Conservation (phyloP, 108 stramenopile genomes). For the Epithemia pelagica region DNA sequence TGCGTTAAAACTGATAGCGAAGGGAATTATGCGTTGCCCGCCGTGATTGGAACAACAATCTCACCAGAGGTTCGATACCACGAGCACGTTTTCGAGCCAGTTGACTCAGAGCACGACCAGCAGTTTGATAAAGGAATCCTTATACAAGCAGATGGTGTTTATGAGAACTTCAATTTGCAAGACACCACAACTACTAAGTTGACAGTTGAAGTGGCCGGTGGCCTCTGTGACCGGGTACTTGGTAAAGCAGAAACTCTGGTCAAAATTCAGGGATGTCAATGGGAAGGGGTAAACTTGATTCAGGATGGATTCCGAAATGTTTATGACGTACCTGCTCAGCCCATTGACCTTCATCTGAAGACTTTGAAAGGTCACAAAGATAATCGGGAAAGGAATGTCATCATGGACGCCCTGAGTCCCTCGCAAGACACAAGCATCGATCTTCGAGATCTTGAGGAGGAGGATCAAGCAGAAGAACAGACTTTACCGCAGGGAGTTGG, state of each 20-base stretch:
- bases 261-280: slow-evolving; percentile 3
- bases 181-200: background rate
- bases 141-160: background rate
- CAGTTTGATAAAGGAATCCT: background rate
- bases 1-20: slow-evolving; percentile 4
- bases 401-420: background rate
- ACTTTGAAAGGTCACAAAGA: background rate
- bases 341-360: background rate
- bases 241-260: background rate
- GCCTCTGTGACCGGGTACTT: background rate
- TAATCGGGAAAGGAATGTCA: background rate
- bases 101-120: background rate
- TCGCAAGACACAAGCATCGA: background rate
- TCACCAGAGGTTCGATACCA: background rate
- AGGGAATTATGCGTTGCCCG: background rate
- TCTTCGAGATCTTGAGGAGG: background rate
- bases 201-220: slow-evolving; percentile 6
- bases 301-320: background rate
- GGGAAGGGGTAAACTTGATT: background rate
- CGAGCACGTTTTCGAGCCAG: background rate
- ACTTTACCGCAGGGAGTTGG: background rate
- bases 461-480: background rate
- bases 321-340: background rate
- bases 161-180: background rate
- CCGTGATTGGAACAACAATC: background rate